A percentile compares a stretch with the other conserved stretches of the same genome.
Evolutionary conservation across 768 basidiomycete genomes (phyloP).

Genomic region (Hygrophorus russula): DNA sequence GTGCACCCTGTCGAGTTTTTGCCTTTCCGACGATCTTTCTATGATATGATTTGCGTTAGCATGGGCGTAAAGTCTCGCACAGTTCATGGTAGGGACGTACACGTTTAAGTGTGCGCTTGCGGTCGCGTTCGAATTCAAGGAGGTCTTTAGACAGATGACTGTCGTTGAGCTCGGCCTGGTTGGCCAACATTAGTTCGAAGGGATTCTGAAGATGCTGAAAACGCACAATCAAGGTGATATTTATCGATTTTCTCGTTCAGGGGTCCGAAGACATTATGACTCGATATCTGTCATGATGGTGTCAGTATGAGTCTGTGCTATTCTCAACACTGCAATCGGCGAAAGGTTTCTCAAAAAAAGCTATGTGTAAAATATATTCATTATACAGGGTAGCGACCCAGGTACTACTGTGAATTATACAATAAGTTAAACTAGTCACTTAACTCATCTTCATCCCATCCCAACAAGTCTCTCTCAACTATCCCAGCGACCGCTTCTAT

Average conservation of each 20-base stretch:
- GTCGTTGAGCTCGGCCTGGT: background rate
- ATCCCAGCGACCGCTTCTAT: constrained; percentile 57
- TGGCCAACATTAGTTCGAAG: too few species aligned
- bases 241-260: too few species aligned
- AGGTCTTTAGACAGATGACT: background rate
- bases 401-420: too few species aligned
- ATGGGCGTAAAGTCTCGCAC: background rate
- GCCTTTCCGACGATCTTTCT: background rate
- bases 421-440: too few species aligned
- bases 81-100: background rate
- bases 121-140: background rate
- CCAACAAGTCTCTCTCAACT: constrained; percentile 41
- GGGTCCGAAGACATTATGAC: too few species aligned
- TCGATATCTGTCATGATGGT: background rate
- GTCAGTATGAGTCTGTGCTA: background rate
- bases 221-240: too few species aligned
- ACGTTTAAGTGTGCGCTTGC: background rate
- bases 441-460: constrained; percentile 9
- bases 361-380: too few species aligned
- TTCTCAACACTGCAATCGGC: too few species aligned
- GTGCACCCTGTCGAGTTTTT: background rate
- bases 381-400: too few species aligned
- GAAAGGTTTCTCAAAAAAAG: too few species aligned
- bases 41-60: background rate
- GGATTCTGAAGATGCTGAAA: too few species aligned